Evolutionary conservation across 176 grass and related monocot genomes (phyloP), one percentile per base, ranked within the genome.

Genomic region (Triticum monococcum): DNA sequence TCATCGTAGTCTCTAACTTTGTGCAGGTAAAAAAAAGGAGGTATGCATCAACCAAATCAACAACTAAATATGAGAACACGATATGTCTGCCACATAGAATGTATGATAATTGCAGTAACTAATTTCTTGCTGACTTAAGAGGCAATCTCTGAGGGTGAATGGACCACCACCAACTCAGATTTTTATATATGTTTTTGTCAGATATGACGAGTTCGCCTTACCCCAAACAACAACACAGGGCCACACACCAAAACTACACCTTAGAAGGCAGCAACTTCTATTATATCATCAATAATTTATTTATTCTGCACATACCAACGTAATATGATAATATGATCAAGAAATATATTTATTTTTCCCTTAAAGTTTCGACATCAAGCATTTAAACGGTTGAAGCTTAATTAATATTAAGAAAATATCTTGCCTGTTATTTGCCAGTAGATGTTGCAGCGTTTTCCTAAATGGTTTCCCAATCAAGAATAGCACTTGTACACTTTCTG

Each of bases 261-360:
- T 77, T 35, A 35, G 45, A 87, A 63, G 41, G 30, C 8, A 22
- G n/a, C 20, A 18, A 52, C 41, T 33, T 12, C 37, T 37, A 52
- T 20, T 12, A 30, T 41, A 50, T 50, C 12, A 48, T 11, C 12
- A 37, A 28, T 12, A 40, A 38, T 22, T 78, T 60, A 38, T 30
- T 78, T 60, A 68, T 68, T 82, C 23, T 62, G 65, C n/a, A 17
- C 14, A 35, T 8, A 54, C 12, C 68, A 54, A 30, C 13, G 1
- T 52, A 79, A 69, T n/a, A 25, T 85, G 43, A 40, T 52, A 79
- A 69, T n/a, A 25, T 85, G 43, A 40, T 64, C 35, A 82, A 76
- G 22, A 81, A 75, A 26, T 26, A 45, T 64, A 40, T 50, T 75
- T 26, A 6, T 25, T 37, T 54, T 24, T 28, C 23, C 9, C 18